Evolutionary conservation across 75 land plant species (phyloP).

Genomic region (Sequoiadendron giganteum): DNA sequence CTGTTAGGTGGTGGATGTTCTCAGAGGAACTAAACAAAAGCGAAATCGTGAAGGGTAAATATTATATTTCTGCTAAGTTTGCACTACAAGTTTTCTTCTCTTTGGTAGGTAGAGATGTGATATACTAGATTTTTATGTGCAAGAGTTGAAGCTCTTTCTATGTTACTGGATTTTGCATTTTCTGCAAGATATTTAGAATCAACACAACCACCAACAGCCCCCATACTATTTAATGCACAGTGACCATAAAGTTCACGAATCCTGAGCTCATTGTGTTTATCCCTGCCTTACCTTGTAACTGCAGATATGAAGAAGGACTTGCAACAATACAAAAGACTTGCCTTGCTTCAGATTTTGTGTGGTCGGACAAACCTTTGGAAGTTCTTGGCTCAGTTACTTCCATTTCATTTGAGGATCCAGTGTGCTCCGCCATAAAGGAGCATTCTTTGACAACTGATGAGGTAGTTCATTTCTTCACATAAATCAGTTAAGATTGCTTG

Average conservation of each 20-base stretch:
- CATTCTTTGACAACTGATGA: constrained; percentile 88
- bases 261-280: background rate
- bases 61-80: background rate
- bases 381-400: constrained; percentile 83
- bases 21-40: constrained; percentile 81
- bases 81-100: background rate
- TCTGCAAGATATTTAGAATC: background rate
- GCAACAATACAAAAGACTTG: constrained; percentile 54
- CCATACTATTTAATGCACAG: background rate
- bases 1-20: constrained; percentile 77
- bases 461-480: constrained; percentile 27
- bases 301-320: constrained; percentile 82
- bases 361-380: constrained; percentile 87
- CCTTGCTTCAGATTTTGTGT: constrained; percentile 73
- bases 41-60: constrained; percentile 92
- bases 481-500: background rate
- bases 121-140: background rate
- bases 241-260: background rate
- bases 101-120: background rate
- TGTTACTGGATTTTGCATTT: background rate
- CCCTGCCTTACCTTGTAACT: background rate
- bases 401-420: constrained; percentile 74
- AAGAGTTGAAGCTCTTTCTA: background rate
- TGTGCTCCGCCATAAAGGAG: constrained; percentile 51
- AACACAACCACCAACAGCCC: background rate